Percentiles rank a stretch among this genome's conserved stretches.
Conservation (phyloP, 306 rosid genomes). For the Cyamopsis tetragonoloba region DNA sequence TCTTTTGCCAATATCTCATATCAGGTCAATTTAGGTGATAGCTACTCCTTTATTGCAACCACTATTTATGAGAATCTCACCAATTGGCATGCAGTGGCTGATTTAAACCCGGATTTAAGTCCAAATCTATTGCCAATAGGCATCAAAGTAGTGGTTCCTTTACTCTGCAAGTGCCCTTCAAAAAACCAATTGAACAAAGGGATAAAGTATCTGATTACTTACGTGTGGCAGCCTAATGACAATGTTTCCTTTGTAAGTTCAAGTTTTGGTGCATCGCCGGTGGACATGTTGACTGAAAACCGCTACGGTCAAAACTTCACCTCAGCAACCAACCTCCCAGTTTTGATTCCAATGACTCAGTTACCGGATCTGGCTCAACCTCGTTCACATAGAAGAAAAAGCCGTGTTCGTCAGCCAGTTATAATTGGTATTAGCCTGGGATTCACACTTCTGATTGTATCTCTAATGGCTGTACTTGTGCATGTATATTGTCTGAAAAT, state of each 20-base stretch:
- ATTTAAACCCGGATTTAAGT: conserved; percentile 42
- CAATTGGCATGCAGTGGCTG: conserved; percentile 30
- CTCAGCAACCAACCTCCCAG: conserved; percentile 38
- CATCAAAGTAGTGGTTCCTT: conserved; percentile 47
- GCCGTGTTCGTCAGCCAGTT: conserved; percentile 12
- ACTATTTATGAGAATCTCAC: conserved; percentile 55
- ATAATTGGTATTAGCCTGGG: conserved; percentile 40
- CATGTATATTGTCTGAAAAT: conserved; percentile 21
- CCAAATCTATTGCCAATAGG: conserved; percentile 37
- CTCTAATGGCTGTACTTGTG: conserved; percentile 20
- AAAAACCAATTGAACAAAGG: conserved; percentile 33
- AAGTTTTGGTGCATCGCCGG: conserved; percentile 44
- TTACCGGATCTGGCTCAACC: conserved; percentile 52
- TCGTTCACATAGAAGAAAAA: conserved; percentile 9
- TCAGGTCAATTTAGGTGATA: conserved; percentile 44
- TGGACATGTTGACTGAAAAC: conserved; percentile 44
- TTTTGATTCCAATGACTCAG: conserved; percentile 53
- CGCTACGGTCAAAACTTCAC: conserved; percentile 29
- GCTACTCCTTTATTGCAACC: conserved; percentile 36
- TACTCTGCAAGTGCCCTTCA: conserved; percentile 72
- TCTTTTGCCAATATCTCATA: conserved; percentile 59
- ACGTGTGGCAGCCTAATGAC: conserved; percentile 64
- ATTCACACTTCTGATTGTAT: conserved; percentile 27
- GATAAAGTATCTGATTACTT: conserved; percentile 45
- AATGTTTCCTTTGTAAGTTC: conserved; percentile 38